Evolutionary conservation across 169 alveolate genomes (phyloP).

Genomic region (Neospora caninum): DNA sequence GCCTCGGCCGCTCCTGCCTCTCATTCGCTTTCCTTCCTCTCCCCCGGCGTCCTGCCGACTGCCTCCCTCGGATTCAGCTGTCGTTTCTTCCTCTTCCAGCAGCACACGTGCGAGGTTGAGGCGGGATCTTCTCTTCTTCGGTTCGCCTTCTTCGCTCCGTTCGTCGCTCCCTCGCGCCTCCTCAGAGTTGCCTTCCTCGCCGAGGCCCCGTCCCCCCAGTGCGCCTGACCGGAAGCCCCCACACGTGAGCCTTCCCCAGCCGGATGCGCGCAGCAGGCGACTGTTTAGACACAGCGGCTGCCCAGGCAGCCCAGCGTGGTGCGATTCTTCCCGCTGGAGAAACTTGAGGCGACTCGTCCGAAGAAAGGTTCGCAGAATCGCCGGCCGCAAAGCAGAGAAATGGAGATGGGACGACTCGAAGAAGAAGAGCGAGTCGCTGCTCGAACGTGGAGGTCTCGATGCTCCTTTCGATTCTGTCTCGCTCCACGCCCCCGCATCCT

Average conservation of each 20-base stretch:
- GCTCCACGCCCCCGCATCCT: neutral
- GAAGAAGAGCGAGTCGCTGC: neutral
- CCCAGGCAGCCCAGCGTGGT: neutral
- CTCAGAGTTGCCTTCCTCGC: neutral
- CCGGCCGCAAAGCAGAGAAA: neutral
- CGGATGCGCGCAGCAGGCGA: neutral
- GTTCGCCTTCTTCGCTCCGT: neutral
- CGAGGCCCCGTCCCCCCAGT: too few relatives aligned
- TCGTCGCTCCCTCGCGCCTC: neutral
- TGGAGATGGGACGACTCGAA: neutral
- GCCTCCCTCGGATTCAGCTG: slow-evolving; percentile 16
- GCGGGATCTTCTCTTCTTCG: slow-evolving; percentile 2
- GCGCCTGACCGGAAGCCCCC: too few relatives aligned
- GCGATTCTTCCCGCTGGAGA: neutral
- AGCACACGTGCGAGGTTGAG: neutral
- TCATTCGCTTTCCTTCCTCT: neutral
- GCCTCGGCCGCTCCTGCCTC: neutral
- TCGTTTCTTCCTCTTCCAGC: slow-evolving; percentile 16
- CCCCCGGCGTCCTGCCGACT: neutral
- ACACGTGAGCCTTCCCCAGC: too few relatives aligned
- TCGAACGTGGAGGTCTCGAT: neutral
- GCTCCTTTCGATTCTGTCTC: neutral
- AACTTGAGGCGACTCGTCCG: neutral
- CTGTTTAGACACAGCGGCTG: neutral
- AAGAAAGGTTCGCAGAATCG: neutral